These are phyloP conservation scores for Halocafeteria seosinensis DNA, from an alignment of 108 stramenopile genomes.

Conservation along the genomic window DNA sequence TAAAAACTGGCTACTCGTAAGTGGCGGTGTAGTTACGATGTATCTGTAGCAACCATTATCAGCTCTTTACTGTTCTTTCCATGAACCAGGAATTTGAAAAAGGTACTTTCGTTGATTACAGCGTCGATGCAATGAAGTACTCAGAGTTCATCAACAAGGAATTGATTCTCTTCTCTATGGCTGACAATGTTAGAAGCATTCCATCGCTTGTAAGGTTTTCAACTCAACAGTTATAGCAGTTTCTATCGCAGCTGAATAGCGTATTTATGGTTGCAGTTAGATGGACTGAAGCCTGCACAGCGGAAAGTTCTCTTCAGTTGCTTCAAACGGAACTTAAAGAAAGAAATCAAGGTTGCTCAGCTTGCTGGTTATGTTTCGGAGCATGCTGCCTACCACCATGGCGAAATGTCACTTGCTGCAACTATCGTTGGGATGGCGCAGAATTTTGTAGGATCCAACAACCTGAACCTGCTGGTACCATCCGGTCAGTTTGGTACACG, in stretches of 20 bases:
- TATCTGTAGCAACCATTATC: no score
- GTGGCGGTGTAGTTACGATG: no score
- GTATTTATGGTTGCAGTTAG: no score
- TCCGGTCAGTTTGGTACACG: slow-evolving; percentile 95
- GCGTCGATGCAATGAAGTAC: slow-evolving; percentile 49
- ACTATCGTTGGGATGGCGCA: slow-evolving; percentile 96
- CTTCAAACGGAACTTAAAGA: slow-evolving; percentile 91
- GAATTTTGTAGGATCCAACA: slow-evolving; percentile 80
- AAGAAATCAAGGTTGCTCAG: slow-evolving; percentile 90
- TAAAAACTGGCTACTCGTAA: slow-evolving; percentile 64
- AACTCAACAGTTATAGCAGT: no score
- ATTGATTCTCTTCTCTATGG: slow-evolving; percentile 77
- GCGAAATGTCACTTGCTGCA: slow-evolving; percentile 73
- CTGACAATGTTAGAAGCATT: slow-evolving; percentile 79
- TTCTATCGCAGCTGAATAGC: no score
- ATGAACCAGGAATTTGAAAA: no score
- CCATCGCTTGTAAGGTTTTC: no score
- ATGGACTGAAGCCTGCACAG: slow-evolving; percentile 95
- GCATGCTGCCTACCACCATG: slow-evolving; percentile 91
- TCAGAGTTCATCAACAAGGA: slow-evolving; percentile 87
- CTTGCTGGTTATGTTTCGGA: slow-evolving; percentile 35
- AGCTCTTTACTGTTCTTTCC: no score
- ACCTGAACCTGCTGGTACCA: slow-evolving; percentile 81
- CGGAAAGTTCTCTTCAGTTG: slow-evolving; percentile 92
- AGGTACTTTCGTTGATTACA: slow-evolving; percentile 74